A percentile compares a stretch with the other conserved stretches of the same genome.
These are phyloP conservation scores for Calonectria crousiana DNA, from an alignment of 2,329 filamentous ascomycete genomes.

Conservation along the genomic window DNA sequence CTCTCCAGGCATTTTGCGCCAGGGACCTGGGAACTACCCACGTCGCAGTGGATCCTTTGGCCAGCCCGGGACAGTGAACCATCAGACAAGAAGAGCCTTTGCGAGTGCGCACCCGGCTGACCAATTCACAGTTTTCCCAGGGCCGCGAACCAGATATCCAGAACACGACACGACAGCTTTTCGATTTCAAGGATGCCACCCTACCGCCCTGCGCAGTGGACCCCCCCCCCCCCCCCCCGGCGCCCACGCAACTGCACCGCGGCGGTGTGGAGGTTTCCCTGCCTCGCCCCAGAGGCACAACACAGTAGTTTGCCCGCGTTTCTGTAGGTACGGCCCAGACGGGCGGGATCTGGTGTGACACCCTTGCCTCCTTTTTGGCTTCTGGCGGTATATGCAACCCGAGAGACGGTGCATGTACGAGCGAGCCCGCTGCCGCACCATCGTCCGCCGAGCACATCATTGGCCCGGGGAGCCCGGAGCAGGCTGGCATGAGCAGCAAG, in stretches of 20 bases:
- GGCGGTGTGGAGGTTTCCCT: conserved; percentile 18
- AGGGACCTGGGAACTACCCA: conserved; percentile 18
- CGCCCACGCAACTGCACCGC: not conserved
- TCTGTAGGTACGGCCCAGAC: conserved; percentile 45
- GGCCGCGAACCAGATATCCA: not conserved
- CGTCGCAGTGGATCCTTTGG: not conserved
- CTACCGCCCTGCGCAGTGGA: not conserved
- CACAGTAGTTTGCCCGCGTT: conserved; percentile 18
- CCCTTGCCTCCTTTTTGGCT: conserved; percentile 25
- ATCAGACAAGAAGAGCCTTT: not conserved
- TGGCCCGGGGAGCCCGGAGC: conserved; percentile 26
- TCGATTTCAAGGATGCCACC: not conserved
- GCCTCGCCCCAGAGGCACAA: conserved; percentile 6
- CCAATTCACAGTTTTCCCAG: not conserved
- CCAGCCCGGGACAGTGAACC: not conserved
- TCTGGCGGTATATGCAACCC: conserved; percentile 29
- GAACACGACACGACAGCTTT: not conserved
- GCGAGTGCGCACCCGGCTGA: not conserved
- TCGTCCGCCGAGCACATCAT: not conserved
- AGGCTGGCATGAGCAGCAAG: not conserved
- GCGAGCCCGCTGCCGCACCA: conserved; percentile 6
- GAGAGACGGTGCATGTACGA: not conserved
- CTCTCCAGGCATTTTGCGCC: conserved; percentile 8
- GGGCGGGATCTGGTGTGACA: conserved; percentile 43
- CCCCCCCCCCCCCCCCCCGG: not conserved